phyloP scores from a whole-genome alignment of 257 asterid species.

The Solanum phureja region DNA sequence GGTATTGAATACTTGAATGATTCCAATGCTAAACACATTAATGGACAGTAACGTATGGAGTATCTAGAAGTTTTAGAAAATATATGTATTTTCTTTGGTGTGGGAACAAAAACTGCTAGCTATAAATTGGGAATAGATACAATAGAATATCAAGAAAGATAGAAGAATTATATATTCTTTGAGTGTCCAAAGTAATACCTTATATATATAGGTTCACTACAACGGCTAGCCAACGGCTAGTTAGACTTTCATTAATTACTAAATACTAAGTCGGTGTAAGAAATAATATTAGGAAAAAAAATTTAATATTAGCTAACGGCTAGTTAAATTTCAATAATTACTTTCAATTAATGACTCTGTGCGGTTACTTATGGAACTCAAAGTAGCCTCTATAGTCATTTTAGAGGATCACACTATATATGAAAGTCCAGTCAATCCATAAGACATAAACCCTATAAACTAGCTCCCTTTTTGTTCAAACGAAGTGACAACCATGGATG shows the following conservation, averaged over 20 bases:
- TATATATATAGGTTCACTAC: background rate
- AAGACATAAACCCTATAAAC: too few relatives aligned
- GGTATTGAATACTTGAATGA: too few relatives aligned
- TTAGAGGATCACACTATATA: background rate
- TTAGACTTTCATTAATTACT: background rate
- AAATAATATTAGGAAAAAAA: too few relatives aligned
- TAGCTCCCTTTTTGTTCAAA: background rate
- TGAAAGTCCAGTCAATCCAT: background rate
- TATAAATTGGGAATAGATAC: too few relatives aligned
- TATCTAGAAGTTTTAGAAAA: too few relatives aligned
- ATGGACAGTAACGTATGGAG: too few relatives aligned
- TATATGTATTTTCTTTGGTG: too few relatives aligned
- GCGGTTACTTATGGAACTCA: background rate
- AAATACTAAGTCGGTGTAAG: background rate
- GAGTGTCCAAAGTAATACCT: background rate
- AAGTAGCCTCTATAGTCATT: background rate
- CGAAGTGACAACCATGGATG: background rate
- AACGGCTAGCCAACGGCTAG: background rate
- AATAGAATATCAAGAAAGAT: too few relatives aligned
- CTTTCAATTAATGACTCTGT: background rate
- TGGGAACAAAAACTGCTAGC: too few relatives aligned
- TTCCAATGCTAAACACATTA: too few relatives aligned
- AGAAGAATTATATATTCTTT: too few relatives aligned
- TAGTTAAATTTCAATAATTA: background rate
- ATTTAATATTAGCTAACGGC: background rate